Base-by-base conservation (phyloP, 148 eudicot species). In the Rheum nobile region DNA sequence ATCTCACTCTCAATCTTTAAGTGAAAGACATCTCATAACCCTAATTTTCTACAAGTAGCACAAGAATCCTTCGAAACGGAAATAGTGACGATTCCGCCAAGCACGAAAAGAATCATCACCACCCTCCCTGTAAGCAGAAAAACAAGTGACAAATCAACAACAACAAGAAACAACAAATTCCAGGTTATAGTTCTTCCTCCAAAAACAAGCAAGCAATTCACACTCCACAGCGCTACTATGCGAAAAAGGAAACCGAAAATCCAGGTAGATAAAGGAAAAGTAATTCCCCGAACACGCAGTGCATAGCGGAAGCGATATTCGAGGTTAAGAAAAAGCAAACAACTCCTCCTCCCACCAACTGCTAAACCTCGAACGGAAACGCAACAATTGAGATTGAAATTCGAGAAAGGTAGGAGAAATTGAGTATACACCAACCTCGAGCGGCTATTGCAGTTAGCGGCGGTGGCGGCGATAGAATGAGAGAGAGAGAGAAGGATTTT, bases 381-480 rank as follows among this genome's bases (percentile, higher is more conserved):
- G 32, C 10, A 26, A 29, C 21, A 65, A 65, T 34, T 34, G 70
- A 8, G 39, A 65, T 16, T 16, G 70, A 31, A 61, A 31, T 4
- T 61, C 19, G 19, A 26, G 17, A 59, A 29, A 16, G 4, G 3
- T 6, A 29, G 35, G 67, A 31, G 38, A 31, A 5, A 63, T 0
- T 29, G 21, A 63, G 70, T 14, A 8, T 34, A 4, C 6, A 65
- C 17, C 14, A 29, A 65, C 70, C 39, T 65, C 21, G 70, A 65
- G 67, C 16, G 70, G 21, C 41, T 41, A 29, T 31, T 19, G 57
- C 57, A 6, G 24, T 50, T 28, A 3, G 67, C 34, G 67, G 34
- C 3, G 67, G 61, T 24, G 61, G 12, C 61, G 79, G 44, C 28
- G 77, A 61, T 77, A 28, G 69, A 78, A 77, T 26, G 32, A 75